Conservation (phyloP, 768 basidiomycete species). For the Boletus pseudopeckii region DNA sequence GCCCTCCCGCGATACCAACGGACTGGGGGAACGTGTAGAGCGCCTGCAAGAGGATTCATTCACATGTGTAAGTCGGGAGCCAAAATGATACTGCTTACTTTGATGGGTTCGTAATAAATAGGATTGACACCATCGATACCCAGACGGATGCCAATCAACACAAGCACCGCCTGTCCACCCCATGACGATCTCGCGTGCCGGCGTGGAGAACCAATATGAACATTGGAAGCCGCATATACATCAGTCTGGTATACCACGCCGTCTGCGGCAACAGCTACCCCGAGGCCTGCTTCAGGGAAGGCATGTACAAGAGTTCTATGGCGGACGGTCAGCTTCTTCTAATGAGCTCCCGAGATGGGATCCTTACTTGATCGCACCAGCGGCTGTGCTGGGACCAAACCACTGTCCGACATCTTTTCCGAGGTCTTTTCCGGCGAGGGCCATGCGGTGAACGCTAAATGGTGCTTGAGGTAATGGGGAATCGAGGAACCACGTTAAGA, state of each 20-base stretch:
- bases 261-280: slow-evolving; percentile 81
- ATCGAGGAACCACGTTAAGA: slow-evolving; percentile 94
- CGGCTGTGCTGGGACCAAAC: slow-evolving; percentile 98
- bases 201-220: slow-evolving; percentile 28
- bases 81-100: slow-evolving; percentile 39
- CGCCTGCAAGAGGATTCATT: slow-evolving; percentile 42
- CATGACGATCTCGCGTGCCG: slow-evolving; percentile 43
- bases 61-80: neutral
- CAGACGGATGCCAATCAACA: slow-evolving; percentile 82
- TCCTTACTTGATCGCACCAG: slow-evolving; percentile 86
- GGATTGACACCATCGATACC: slow-evolving; percentile 95
- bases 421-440: slow-evolving; percentile 88
- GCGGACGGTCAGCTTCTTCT: slow-evolving; percentile 1
- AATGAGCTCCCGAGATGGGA: neutral
- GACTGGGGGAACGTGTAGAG: slow-evolving; percentile 93
- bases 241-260: slow-evolving; percentile 81
- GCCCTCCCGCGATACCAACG: slow-evolving; percentile 93
- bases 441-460: slow-evolving; percentile 96
- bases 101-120: slow-evolving; percentile 85
- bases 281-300: slow-evolving; percentile 77
- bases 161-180: slow-evolving; percentile 82
- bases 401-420: slow-evolving; percentile 96
- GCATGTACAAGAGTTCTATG: slow-evolving; percentile 68
- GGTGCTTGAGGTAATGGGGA: slow-evolving; percentile 80
- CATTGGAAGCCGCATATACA: slow-evolving; percentile 72